These are phyloP conservation scores for Diutina sp. DNA, from an alignment of 1,139 yeast species.

Conservation along the genomic window DNA sequence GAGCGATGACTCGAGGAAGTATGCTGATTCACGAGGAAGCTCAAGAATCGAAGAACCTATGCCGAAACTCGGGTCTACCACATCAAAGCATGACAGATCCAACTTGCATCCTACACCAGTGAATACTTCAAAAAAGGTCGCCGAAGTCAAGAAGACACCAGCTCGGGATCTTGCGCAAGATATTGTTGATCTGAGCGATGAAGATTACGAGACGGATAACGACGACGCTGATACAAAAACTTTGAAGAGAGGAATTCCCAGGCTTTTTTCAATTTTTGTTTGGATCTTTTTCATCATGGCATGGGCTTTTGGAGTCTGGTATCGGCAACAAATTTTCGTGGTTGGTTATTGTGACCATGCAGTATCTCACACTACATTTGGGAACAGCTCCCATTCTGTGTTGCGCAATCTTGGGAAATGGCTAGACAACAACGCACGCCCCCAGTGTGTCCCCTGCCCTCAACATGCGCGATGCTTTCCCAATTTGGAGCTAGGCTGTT, in stretches of 20 bases:
- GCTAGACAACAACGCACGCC: slow-evolving; percentile 31
- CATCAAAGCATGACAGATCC: neutral
- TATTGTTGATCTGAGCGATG: neutral
- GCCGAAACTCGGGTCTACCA: neutral
- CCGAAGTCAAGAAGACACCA: neutral
- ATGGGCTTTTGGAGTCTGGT: slow-evolving; percentile 39
- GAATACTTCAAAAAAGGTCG: no score
- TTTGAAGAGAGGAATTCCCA: neutral
- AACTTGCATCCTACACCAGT: neutral
- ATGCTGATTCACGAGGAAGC: neutral
- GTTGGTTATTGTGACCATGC: slow-evolving; percentile 64
- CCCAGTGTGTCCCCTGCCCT: slow-evolving; percentile 70
- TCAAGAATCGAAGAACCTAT: no score
- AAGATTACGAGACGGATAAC: neutral
- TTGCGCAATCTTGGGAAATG: slow-evolving; percentile 15
- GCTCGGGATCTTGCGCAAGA: neutral
- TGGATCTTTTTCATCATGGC: slow-evolving; percentile 18
- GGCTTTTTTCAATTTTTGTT: slow-evolving; percentile 9
- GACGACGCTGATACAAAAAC: neutral
- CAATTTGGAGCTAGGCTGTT: slow-evolving; percentile 48
- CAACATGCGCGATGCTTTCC: slow-evolving; percentile 66
- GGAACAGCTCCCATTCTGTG: slow-evolving; percentile 10
- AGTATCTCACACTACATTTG: slow-evolving; percentile 23
- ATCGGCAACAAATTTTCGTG: slow-evolving; percentile 42
- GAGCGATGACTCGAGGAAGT: neutral